Base-by-base conservation (phyloP, 2,329 filamentous ascomycete genomes). In the Pezicula radicicola region DNA sequence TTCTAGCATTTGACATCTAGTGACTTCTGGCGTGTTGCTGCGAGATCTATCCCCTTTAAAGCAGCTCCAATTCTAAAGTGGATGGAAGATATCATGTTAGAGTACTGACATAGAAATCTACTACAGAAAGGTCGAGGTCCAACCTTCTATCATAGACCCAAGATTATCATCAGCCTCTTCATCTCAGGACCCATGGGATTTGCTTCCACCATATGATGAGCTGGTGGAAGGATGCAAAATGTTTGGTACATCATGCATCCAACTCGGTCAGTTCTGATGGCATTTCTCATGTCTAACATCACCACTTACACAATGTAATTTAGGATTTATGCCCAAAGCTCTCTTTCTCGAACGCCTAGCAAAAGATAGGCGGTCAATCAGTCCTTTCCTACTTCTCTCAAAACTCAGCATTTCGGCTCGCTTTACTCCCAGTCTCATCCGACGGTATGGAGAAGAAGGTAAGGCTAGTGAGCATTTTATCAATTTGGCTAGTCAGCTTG, bases 401-500 rank as follows among this genome's bases (percentile, higher is more conserved):
- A 76, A 83, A 45, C 73, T 84, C 28, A 78, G 78, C 58, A 74
- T 83, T 48, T 81, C 80, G 4, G 78, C 79, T 3, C 73, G 80
- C 25, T 73, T 82, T 56, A 81, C 76, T 28, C 73, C 75, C 2
- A 65, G 72, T 28, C 65, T 83, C 30, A 70, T 72, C 41, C 63
- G 66, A 16, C 68, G 73, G 16, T 78, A 79, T 58, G 77, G 78
- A 4, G 71, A 69, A n/a, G 76, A 76, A 7, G 69, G 78, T 39
- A 72, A 72, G 39, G 78, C 78, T 1, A 74, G 78, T n/a, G 75
- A 80, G 54, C 74, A 71, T 45, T 83, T 80, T 55, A 79, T 80
- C 71, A 74, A 75, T 35, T 73, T 70, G 19, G 77, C 79, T 1
- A 72, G 75, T 6, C 60, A 61, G 5, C 63, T 82, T 8, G 77